Percentiles rank a stretch among this genome's conserved stretches.
These are phyloP conservation scores for Pseudocercospora eumusae DNA, from an alignment of 2,329 filamentous ascomycete genomes.

Conservation along the genomic window DNA sequence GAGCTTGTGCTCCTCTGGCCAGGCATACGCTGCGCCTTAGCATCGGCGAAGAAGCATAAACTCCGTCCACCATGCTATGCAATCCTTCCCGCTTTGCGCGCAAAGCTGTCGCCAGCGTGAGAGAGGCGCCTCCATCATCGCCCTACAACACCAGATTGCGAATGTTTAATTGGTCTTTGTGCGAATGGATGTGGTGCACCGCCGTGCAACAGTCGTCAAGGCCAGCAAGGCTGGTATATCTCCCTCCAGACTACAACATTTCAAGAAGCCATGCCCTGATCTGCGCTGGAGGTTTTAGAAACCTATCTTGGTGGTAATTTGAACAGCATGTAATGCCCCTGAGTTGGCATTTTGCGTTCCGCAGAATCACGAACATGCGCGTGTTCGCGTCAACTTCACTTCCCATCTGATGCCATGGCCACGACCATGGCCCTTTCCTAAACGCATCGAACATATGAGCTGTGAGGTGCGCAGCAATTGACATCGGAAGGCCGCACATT, in stretches of 20 bases:
- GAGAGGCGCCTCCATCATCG: conserved; percentile 36
- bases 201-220: conserved; percentile 35
- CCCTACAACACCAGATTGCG: conserved; percentile 34
- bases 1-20: conserved; percentile 9
- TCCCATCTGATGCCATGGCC: too few species aligned
- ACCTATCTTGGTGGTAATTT: too few species aligned
- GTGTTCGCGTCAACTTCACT: too few species aligned
- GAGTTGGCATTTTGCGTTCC: too few species aligned
- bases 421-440: too few species aligned
- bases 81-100: conserved; percentile 31
- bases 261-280: too few species aligned
- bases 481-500: too few species aligned
- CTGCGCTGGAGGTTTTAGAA: too few species aligned
- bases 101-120: conserved; percentile 33
- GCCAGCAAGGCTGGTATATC: conserved; percentile 16
- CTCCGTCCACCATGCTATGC: conserved; percentile 26
- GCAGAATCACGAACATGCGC: neutral
- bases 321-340: too few species aligned
- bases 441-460: too few species aligned
- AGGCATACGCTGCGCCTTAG: conserved; percentile 24
- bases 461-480: too few species aligned
- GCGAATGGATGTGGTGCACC: conserved; percentile 26
- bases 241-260: too few species aligned
- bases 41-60: conserved; percentile 29
- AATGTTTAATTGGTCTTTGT: conserved; percentile 29